Base-by-base conservation (phyloP, 2,329 filamentous ascomycete species). In the Penicillium sp. region DNA sequence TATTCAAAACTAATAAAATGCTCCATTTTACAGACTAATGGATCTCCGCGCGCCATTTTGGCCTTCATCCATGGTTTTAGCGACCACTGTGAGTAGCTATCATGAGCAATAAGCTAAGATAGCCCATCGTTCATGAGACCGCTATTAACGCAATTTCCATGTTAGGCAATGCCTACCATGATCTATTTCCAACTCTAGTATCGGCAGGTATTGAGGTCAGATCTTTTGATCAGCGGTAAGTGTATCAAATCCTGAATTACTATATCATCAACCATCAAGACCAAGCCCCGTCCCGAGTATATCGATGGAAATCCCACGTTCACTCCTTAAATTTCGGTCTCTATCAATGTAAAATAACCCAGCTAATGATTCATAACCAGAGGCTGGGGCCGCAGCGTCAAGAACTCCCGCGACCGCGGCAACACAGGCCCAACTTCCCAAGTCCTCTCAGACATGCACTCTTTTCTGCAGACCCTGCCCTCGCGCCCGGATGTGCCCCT, bases 31-130 rank as follows among this genome's bases (percentile, higher is more conserved):
- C 26, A 53, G 55, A 53, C 55, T 16, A 51, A 18, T 11, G 57
- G 29, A 47, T 27, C 45, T 23, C 73, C 81, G 51, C 83, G 81
- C 65, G 91, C 91, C 34, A 88, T 89, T 62, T 72, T 96, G 46
- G 79, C 94, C 65, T 89, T 95, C 73, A 77, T 97, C 59, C 92
- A 97, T 75, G 92, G 92, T 66, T 97, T 92, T 79, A 91, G 85
- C 71, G 92, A 96, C 73, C 90, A 95, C 73, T 79, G 79, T 79
- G 69, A 59, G 70, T 57, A 38, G 32, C 16, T 18, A 23, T 27
- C 14, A 29, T 11, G 9, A 23, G 16, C 40, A 32, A 16, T 19
- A 10, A 36, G 14, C 36, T 13, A 34, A 16, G 11, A 19, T 3
- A 42, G 16, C 10, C 16, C 3, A 9, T 18, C 14, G 2, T 16